Conservation (phyloP, 2,329 filamentous ascomycete species). For the Beauveria rudraprayagi region DNA sequence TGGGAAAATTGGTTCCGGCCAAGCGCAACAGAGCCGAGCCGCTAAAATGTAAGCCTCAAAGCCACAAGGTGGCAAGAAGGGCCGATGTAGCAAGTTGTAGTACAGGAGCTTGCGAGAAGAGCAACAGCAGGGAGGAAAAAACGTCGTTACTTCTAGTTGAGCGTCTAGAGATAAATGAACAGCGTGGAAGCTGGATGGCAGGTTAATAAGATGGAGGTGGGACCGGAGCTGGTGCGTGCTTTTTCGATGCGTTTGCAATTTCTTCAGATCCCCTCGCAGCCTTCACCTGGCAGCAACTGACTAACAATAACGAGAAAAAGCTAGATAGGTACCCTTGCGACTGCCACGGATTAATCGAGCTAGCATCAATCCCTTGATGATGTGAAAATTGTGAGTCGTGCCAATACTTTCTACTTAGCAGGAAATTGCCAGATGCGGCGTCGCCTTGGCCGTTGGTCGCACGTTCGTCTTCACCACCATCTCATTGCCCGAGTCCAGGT, state of each 20-base stretch:
- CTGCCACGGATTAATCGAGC: neutral
- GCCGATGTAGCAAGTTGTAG: neutral
- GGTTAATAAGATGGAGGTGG: conserved; percentile 1
- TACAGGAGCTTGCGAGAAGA: neutral
- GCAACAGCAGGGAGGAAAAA: neutral
- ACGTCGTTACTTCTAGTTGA: neutral
- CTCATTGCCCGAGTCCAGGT: neutral
- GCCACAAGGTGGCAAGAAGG: neutral
- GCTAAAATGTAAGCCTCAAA: neutral
- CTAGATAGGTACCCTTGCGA: neutral
- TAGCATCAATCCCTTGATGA: neutral
- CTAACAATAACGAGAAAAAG: neutral
- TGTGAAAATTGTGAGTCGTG: neutral
- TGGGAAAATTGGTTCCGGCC: neutral
- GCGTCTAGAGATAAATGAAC: neutral
- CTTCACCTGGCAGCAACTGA: neutral
- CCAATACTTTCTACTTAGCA: neutral
- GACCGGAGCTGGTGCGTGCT: conserved; percentile 4
- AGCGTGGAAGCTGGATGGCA: neutral
- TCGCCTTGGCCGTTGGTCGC: neutral
- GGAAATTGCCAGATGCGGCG: neutral
- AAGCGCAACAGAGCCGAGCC: conserved; percentile 1
- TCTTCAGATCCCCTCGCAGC: neutral
- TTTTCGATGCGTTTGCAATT: neutral
- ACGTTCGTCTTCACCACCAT: neutral